Base-by-base conservation (phyloP, 768 basidiomycete species). In the Cubamyces lactineus region DNA sequence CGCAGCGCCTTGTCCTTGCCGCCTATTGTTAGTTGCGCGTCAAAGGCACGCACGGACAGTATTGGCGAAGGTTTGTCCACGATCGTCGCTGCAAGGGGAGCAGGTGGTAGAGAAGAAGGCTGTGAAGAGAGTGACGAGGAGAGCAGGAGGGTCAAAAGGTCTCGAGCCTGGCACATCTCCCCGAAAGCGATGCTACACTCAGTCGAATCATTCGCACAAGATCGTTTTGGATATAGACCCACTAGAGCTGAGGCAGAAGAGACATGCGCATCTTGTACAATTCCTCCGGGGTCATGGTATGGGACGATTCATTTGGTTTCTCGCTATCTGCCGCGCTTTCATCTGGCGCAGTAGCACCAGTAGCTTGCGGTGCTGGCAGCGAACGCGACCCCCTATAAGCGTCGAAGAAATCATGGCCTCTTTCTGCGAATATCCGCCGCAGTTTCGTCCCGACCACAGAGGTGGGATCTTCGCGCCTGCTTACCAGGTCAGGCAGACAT, bases 1-100 rank as follows among this genome's bases (percentile, higher is more conserved):
- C 92, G 77, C 38, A 94, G 74, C 0, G 91, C 85, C 70, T 88
- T 86, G 61, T 94, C 92, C 74, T 94, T 94, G 34, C 88, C 86
- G 0, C 92, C 91, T 48, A 91, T 81, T 6, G 82, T 79, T 6
- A 73, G 65, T 48, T 73, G 69, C 4, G 69, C 59, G 53, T 73
- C 67, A 61, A 73, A 73, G n/a, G 71, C 65, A 21, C 69, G 72
- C 21, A 73, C 67, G 13, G 72, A 73, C 13, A 62, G 52, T 13
- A 89, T 86, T 5, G 84, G 77, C n/a, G 84, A 70, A 19, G 86
- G 87, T 68, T 90, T 90, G 9, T 84, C 80, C 19, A 91, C 86
- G 12, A 82, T 71, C 8, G 88, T 87, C 4, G 88, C 84, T 1
- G 87, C 83, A 13, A 92, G 77, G 16, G 76, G 70, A 28, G 75